Evolutionary conservation across 257 asterid species (phyloP).

Genomic region (Fraxinus anomala): DNA sequence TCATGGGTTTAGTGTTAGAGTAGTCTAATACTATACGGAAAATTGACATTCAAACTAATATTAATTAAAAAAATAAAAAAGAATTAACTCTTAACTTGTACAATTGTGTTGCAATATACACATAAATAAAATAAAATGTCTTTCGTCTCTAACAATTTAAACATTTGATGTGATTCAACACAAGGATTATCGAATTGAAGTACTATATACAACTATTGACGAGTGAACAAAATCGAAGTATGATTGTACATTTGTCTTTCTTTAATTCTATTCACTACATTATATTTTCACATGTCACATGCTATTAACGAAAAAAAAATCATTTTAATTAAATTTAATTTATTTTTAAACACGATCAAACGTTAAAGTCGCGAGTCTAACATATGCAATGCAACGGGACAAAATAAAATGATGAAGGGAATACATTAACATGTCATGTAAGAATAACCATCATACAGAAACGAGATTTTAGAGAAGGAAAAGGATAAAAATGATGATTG

Average conservation of each 20-base stretch:
- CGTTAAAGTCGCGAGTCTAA: neutral
- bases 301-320: neutral
- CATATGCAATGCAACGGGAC: conserved; percentile 20
- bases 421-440: conserved; percentile 30
- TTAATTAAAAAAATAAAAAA: no score
- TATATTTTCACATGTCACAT: neutral
- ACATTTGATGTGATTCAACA: neutral
- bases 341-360: neutral
- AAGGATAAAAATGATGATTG: conserved; percentile 36
- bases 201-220: neutral
- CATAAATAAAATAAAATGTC: no score
- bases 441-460: conserved; percentile 16
- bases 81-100: no score
- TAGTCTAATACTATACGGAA: no score
- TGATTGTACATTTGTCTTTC: neutral
- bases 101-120: no score
- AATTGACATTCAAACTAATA: neutral
- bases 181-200: neutral
- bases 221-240: no score
- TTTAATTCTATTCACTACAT: neutral
- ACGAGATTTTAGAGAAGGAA: conserved; percentile 6
- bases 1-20: no score
- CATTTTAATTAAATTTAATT: neutral
- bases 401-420: conserved; percentile 35
- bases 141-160: no score